These are phyloP conservation scores for Chrysoporthe cubensis DNA, from an alignment of 2,329 filamentous ascomycete genomes.

Conservation along the genomic window DNA sequence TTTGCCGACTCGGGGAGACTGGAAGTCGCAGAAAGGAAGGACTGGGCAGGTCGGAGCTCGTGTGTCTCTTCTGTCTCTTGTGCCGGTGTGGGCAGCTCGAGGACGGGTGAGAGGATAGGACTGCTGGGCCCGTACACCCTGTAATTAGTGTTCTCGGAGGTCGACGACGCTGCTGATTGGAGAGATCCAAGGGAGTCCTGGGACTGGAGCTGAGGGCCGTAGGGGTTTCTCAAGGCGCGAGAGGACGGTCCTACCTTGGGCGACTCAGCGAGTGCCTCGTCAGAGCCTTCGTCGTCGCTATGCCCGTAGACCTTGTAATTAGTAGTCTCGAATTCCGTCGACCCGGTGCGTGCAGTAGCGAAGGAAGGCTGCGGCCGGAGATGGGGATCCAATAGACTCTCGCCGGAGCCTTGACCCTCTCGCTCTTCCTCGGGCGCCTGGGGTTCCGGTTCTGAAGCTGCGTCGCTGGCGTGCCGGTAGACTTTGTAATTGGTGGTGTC, in stretches of 20 bases:
- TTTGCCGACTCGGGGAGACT: slow-evolving; percentile 51
- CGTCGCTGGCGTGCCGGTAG: slow-evolving; percentile 43
- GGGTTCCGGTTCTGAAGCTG: slow-evolving; percentile 11
- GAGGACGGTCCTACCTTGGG: slow-evolving; percentile 9
- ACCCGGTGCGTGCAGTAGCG: slow-evolving; percentile 44
- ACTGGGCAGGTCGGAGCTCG: slow-evolving; percentile 33
- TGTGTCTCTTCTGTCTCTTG: slow-evolving; percentile 18
- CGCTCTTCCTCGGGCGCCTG: slow-evolving; percentile 8
- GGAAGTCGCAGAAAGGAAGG: slow-evolving; percentile 41
- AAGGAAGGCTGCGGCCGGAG: slow-evolving; percentile 44
- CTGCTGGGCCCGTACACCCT: slow-evolving; percentile 50
- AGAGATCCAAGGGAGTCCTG: slow-evolving; percentile 24
- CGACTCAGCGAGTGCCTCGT: slow-evolving; percentile 19
- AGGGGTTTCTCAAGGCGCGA: slow-evolving; percentile 17
- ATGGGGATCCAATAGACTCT: slow-evolving; percentile 19
- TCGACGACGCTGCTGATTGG: slow-evolving; percentile 41
- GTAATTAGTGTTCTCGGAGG: slow-evolving; percentile 54
- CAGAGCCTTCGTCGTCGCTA: slow-evolving; percentile 36
- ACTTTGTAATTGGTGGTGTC: slow-evolving; percentile 54
- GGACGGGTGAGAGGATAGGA: slow-evolving; percentile 30
- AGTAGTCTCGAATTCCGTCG: slow-evolving; percentile 53
- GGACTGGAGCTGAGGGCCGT: slow-evolving; percentile 21
- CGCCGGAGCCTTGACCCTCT: slow-evolving; percentile 4
- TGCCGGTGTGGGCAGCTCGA: slow-evolving; percentile 16
- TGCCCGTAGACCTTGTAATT: slow-evolving; percentile 60